Conservation (phyloP, 495 filamentous ascomycete genomes). For the Podospora pseudocomata region DNA sequence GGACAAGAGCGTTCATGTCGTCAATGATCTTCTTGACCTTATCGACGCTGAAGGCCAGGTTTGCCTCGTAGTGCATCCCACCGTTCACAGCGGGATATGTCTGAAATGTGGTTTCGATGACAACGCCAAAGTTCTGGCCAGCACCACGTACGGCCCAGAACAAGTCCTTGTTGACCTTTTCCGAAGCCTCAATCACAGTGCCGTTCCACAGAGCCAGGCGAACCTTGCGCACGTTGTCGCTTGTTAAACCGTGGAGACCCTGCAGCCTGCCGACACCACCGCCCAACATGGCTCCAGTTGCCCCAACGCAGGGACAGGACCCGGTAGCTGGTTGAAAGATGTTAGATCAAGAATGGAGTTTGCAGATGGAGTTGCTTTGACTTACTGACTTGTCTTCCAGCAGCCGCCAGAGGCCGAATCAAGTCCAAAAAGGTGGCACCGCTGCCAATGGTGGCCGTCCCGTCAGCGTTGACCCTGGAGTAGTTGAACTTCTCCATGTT, state of each 20-base stretch:
- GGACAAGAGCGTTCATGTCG: too few species aligned
- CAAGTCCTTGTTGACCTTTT: slow-evolving; percentile 38
- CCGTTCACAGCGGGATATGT: background rate
- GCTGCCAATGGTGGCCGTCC: background rate
- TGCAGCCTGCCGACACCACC: slow-evolving; percentile 36
- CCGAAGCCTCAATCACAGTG: slow-evolving; percentile 32
- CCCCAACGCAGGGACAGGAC: slow-evolving; percentile 31
- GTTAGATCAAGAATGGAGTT: too few species aligned
- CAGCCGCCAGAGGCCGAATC: background rate
- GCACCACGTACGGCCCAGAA: slow-evolving; percentile 42
- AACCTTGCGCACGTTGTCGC: slow-evolving; percentile 30
- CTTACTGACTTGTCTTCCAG: background rate
- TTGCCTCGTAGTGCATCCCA: background rate
- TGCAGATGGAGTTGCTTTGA: too few species aligned
- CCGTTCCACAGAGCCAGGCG: slow-evolving; percentile 29
- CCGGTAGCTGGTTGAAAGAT: background rate
- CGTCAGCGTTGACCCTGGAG: background rate
- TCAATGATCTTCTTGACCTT: too few species aligned
- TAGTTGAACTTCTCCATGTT: background rate
- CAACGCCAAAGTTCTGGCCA: slow-evolving; percentile 47
- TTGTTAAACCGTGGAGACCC: slow-evolving; percentile 36
- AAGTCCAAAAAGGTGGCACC: background rate
- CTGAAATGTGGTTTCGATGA: slow-evolving; percentile 26
- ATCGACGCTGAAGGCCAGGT: background rate
- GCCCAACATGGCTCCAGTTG: slow-evolving; percentile 40